phyloP scores from a whole-genome alignment of 768 basidiomycete genomes.

The Lyophyllum semitale region DNA sequence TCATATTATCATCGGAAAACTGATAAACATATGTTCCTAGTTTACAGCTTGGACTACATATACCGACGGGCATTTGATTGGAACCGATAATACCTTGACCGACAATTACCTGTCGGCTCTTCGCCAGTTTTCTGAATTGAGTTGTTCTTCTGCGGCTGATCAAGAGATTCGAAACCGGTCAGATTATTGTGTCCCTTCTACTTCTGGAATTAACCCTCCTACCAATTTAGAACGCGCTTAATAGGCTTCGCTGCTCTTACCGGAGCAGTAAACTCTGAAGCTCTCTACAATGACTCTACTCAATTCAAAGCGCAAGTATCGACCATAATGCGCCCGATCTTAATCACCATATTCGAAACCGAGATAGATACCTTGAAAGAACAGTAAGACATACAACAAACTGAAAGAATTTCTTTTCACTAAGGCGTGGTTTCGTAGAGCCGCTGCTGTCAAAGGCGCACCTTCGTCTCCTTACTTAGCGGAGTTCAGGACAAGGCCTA shows the following conservation, averaged over 20 bases:
- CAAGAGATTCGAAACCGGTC: slow-evolving; percentile 77
- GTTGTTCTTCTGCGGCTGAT: slow-evolving; percentile 56
- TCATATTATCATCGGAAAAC: not conserved
- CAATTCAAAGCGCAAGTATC: slow-evolving; percentile 76
- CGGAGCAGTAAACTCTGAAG: slow-evolving; percentile 82
- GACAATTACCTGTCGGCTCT: slow-evolving; percentile 71
- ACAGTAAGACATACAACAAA: slow-evolving; percentile 52
- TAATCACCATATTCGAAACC: slow-evolving; percentile 67
- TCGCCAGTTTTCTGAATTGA: slow-evolving; percentile 62
- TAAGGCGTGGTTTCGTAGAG: slow-evolving; percentile 38
- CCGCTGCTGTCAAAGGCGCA: slow-evolving; percentile 63
- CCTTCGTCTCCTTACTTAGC: slow-evolving; percentile 78
- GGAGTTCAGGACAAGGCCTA: slow-evolving; percentile 82
- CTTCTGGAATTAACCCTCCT: slow-evolving; percentile 1
- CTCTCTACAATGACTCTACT: slow-evolving; percentile 68
- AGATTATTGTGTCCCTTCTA: slow-evolving; percentile 4
- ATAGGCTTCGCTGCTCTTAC: slow-evolving; percentile 85
- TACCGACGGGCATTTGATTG: slow-evolving; percentile 83
- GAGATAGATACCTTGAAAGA: slow-evolving; percentile 60
- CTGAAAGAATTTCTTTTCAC: slow-evolving; percentile 6
- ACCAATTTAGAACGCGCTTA: slow-evolving; percentile 65
- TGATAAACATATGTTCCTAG: slow-evolving; percentile 34
- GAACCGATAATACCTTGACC: slow-evolving; percentile 71
- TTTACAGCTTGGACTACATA: slow-evolving; percentile 93
- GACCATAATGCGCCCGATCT: slow-evolving; percentile 69